Percentiles rank a stretch among this genome's conserved stretches.
Evolutionary conservation across 1,284 basidiomycete genomes (phyloP).

Genomic region (Ganoderma sinense): DNA sequence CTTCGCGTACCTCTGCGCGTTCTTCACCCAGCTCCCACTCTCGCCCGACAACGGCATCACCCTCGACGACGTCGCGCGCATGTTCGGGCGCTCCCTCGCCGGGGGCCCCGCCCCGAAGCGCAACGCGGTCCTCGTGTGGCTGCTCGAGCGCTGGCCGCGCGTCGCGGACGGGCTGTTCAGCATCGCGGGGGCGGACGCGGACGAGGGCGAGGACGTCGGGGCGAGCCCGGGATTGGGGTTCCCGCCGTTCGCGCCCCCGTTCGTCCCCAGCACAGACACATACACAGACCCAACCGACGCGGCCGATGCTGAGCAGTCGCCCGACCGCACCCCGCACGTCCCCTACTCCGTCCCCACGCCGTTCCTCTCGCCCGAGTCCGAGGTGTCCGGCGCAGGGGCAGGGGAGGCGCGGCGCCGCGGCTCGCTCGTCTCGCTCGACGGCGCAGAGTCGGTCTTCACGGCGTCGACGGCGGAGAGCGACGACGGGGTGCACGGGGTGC

Average conservation of each 20-base stretch:
- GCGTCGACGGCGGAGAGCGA: slow-evolving; percentile 53
- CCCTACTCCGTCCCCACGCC: background rate
- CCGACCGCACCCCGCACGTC: background rate
- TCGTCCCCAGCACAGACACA: background rate
- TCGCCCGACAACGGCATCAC: slow-evolving; percentile 43
- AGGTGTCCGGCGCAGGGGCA: background rate
- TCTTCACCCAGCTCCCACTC: slow-evolving; percentile 54
- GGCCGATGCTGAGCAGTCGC: background rate
- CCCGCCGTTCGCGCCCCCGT: background rate
- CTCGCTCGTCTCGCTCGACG: slow-evolving; percentile 7
- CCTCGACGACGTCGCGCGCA: slow-evolving; percentile 40
- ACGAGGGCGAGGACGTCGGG: background rate
- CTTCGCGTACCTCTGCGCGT: slow-evolving; percentile 67
- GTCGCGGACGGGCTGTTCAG: slow-evolving; percentile 40
- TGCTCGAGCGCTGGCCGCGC: slow-evolving; percentile 40
- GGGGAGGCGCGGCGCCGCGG: background rate
- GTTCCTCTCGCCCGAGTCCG: background rate
- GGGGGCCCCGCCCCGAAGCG: slow-evolving; percentile 31
- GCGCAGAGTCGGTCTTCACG: slow-evolving; percentile 8
- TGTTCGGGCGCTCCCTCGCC: slow-evolving; percentile 41
- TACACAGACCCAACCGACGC: no score
- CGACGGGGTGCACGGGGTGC: slow-evolving; percentile 49
- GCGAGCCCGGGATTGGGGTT: background rate
- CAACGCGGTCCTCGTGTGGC: slow-evolving; percentile 37
- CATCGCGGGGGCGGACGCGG: background rate